phyloP scores from a whole-genome alignment of 2,329 filamentous ascomycete species.

The Torrubiellomyces zombiae region DNA sequence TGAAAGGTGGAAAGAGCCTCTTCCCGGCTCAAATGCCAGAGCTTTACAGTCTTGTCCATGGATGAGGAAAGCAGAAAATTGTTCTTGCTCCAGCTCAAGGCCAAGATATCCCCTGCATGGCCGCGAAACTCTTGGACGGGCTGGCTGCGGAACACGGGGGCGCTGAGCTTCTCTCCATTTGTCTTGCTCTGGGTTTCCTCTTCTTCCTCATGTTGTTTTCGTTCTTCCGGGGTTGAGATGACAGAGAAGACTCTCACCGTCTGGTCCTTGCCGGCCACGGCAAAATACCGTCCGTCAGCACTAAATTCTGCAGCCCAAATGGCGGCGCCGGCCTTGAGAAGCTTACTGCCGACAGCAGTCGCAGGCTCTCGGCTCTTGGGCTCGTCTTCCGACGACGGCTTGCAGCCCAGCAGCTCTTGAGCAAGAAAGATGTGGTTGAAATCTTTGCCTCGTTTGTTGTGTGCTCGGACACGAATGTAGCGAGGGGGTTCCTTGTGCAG shows the following conservation, averaged over 20 bases:
- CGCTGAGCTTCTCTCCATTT: conserved; percentile 51
- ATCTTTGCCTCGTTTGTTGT: conserved; percentile 65
- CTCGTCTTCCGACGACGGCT: conserved; percentile 16
- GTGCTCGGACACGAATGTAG: conserved; percentile 72
- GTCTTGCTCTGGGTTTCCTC: conserved; percentile 14
- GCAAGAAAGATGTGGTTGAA: conserved; percentile 84
- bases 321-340: conserved; percentile 39
- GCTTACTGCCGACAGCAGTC: conserved; percentile 22
- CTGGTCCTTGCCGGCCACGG: conserved; percentile 79
- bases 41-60: conserved; percentile 91
- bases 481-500: conserved; percentile 75
- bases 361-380: conserved; percentile 14
- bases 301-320: conserved; percentile 92
- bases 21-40: conserved; percentile 77
- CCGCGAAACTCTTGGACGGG: conserved; percentile 67
- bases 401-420: conserved; percentile 63
- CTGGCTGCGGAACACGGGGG: conserved; percentile 73
- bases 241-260: conserved; percentile 81
- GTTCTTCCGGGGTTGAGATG: conserved; percentile 65
- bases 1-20: conserved; percentile 91
- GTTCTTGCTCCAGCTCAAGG: conserved; percentile 97
- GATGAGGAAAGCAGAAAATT: conserved; percentile 91
- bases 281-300: conserved; percentile 76
- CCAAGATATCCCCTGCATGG: conserved; percentile 72
- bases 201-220: conserved; percentile 55